These are phyloP conservation scores for Naegleria gruberi DNA, from an alignment of 208 protist genomes.

Conservation along the genomic window DNA sequence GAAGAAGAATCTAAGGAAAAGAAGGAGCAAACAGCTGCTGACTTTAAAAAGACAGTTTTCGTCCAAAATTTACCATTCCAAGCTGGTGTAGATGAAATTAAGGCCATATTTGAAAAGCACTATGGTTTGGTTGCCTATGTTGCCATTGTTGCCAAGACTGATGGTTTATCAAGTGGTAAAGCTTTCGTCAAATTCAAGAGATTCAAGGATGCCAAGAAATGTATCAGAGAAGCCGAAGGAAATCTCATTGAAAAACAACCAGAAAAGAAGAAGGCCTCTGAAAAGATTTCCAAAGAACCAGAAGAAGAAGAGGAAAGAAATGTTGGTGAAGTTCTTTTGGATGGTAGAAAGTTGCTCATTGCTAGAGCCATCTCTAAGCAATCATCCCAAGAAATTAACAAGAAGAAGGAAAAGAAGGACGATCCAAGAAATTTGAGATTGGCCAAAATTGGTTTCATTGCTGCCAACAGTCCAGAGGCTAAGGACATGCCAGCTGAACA, in stretches of 20 bases:
- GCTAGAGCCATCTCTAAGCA: not conserved
- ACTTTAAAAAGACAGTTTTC: conserved; percentile 8
- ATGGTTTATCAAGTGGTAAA: not conserved
- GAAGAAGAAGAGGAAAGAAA: not conserved
- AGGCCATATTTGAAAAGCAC: not conserved
- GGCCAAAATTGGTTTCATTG: conserved; percentile 69
- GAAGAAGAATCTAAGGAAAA: not conserved
- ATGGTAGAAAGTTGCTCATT: conserved; percentile 11
- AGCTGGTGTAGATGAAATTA: not conserved
- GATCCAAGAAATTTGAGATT: conserved; percentile 74
- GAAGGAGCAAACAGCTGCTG: not conserved
- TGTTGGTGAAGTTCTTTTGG: not conserved
- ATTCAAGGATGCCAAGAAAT: not conserved
- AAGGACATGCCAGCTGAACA: conserved; percentile 62
- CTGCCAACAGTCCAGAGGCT: conserved; percentile 59
- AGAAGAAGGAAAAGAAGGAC: conserved; percentile 64
- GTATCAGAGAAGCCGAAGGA: not conserved
- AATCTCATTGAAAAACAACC: not conserved
- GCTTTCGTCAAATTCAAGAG: not conserved
- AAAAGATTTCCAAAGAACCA: not conserved
- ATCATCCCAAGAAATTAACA: not conserved
- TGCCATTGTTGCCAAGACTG: not conserved
- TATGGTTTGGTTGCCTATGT: not conserved
- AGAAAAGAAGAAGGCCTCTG: not conserved
- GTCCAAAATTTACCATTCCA: conserved; percentile 5